Percentiles rank a stretch among this genome's conserved stretches.
Evolutionary conservation across 495 filamentous ascomycete species (phyloP).

Genomic region (Corynascus novoguineensis): DNA sequence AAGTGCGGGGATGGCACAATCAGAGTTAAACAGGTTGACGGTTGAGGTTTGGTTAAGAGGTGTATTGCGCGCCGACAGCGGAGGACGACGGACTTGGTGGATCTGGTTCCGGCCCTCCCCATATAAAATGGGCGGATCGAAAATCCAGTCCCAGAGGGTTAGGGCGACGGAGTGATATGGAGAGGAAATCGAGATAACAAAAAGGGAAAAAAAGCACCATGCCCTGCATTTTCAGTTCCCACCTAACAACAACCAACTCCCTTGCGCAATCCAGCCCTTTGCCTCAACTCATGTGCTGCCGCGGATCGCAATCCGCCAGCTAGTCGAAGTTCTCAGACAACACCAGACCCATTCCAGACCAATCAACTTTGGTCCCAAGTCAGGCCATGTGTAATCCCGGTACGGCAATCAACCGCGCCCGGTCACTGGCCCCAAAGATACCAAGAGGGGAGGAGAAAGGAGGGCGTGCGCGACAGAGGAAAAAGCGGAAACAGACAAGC

Average conservation of each 20-base stretch:
- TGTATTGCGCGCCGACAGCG: neutral
- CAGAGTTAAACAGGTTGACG: neutral
- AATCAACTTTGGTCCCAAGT: conserved; percentile 11
- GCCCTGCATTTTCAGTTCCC: conserved; percentile 36
- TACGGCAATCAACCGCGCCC: neutral
- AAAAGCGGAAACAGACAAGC: conserved; percentile 6
- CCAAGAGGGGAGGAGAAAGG: too few relatives aligned
- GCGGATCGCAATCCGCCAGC: conserved; percentile 21
- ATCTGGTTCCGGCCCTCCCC: conserved; percentile 6
- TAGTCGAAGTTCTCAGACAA: conserved; percentile 7
- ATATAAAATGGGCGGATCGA: neutral
- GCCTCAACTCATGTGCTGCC: conserved; percentile 21
- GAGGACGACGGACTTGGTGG: neutral
- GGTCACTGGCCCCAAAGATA: conserved; percentile 1
- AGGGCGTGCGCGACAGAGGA: conserved; percentile 14
- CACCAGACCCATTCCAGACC: conserved; percentile 11
- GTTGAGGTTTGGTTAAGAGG: conserved; percentile 4
- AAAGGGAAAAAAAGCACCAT: conserved; percentile 24
- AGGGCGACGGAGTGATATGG: conserved; percentile 10
- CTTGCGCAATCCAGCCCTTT: conserved; percentile 24
- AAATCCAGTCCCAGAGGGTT: neutral
- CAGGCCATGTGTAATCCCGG: neutral
- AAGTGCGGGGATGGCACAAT: neutral
- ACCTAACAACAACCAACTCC: conserved; percentile 32
- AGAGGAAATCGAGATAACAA: conserved; percentile 20